Base-by-base conservation (phyloP, 345 rosid genomes). In the Acer saccharum region DNA sequence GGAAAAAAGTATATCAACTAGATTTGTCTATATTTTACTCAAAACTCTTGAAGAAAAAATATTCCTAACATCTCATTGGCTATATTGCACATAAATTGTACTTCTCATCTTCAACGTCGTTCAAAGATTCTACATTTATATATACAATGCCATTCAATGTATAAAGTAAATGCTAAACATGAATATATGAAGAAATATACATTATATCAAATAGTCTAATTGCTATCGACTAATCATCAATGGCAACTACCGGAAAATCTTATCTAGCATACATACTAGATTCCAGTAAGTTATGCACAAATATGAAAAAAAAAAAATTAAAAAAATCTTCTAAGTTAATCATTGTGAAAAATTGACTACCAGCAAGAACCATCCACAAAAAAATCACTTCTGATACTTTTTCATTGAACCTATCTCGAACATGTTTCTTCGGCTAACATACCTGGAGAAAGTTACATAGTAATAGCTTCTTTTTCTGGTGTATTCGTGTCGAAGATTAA, bases 361-460 rank as follows among this genome's bases (percentile, higher is more conserved):
- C 77, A 48, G 25, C 41, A 8, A 64, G 23, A 39, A 14, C 25
- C 21, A 29, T 8, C 46, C 46, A 66, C 18, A 21, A 29, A 35
- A 20, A 76, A 12, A 61, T 64, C 54, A 25, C 48, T 35, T 2
- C 41, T 12, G 27, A 48, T 65, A 52, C 52, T 27, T 44, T 43
- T 13, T 20, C 12, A 2, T 39, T 5, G 21, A 32, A 62, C 48
- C 10, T 27, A n/a, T 48, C 66, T 72, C 71, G 12, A 58, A n/a
- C 8, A 64, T 35, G 39, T 23, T 66, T 50, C 80, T 27, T 81
- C 76, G 4, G 20, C 27, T 6, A 35, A 66, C 69, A 72, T 8
- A 73, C n/a, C 11, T 18, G 21, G 27, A 7, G n/a, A 61, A 23
- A 60, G 39, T 74, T 9, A 2, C 11, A 11, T 10, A 17, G 48